Evolutionary conservation across 306 rosid genomes (phyloP), one percentile per base, ranked within the genome.

Genomic region (Citrullus mucosospermus): DNA sequence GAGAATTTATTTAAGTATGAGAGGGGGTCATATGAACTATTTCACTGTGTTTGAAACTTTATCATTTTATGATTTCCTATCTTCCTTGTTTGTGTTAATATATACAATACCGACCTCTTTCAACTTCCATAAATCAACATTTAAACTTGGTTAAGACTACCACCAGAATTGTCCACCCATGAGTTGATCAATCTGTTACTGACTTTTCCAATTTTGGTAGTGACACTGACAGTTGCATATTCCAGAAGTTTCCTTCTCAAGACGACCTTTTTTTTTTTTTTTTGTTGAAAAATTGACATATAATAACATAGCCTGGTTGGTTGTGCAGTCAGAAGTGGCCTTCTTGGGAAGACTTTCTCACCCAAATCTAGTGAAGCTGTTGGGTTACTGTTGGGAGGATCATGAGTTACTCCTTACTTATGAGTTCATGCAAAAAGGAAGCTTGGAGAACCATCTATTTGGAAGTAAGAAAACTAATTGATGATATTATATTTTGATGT

Each of bases 381-480:
- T 92, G 76, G 99, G 99, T 54, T 96, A 91, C 82, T 90, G 97
- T 77, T 90, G 84, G 89, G 97, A 95, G 85, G 98, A 88, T 10
- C 76, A 84, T 0, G 97, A 92, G 66, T 88, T 96, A 53, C 89
- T 96, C 77, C 97, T 92, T 6, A 86, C 90, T 22, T 96, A 92
- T 16, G 99, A 96, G 85, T 92, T 87, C 89, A 92, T 96, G 99
- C 98, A 91, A 77, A 96, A 77, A 62, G 99, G 99, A 46, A 91
- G 99, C 84, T 81, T 96, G 84, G 97, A 91, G 78, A 89, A 91
- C 84, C 98, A 92, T 76, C 91, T 96, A 6, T 96, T 96, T 87
- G 98, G 99, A 90, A 96, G 98, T 91, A 82, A 89, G 95, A 74
- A 79, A 56, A 70, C 18, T 32, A 59, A 58, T 59, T 22, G 30